A percentile compares a stretch with the other conserved stretches of the same genome.
Conservation (phyloP, 148 eudicot genomes). For the Nepenthes mirabilis region DNA sequence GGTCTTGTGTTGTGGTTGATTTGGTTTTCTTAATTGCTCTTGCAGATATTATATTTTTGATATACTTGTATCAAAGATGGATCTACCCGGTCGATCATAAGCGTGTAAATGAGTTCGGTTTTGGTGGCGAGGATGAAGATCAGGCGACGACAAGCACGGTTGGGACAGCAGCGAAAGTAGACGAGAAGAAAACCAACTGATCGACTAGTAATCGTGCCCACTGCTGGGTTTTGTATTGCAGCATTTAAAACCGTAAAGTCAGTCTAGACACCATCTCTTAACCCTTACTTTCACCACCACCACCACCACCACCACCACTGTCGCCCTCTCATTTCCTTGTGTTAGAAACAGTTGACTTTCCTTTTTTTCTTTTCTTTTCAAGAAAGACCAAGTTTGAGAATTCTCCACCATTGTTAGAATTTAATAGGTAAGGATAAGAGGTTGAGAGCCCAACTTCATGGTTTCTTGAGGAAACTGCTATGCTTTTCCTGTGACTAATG, state of each 20-base stretch:
- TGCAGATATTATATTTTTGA: slow-evolving; percentile 93
- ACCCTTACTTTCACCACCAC: too few relatives aligned
- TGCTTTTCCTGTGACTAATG: too few relatives aligned
- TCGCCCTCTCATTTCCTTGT: too few relatives aligned
- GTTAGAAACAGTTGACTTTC: too few relatives aligned
- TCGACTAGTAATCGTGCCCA: slow-evolving; percentile 2
- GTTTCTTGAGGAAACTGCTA: too few relatives aligned
- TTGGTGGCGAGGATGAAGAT: slow-evolving; percentile 73
- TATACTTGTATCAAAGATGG: slow-evolving; percentile 89
- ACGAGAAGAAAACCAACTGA: slow-evolving; percentile 91
- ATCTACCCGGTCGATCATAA: slow-evolving; percentile 84
- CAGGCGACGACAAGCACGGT: slow-evolving; percentile 15
- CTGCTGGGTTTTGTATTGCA: neutral
- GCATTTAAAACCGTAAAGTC: neutral
- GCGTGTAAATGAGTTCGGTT: slow-evolving; percentile 91
- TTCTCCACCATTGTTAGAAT: too few relatives aligned
- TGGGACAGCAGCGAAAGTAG: slow-evolving; percentile 30
- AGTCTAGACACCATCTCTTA: too few relatives aligned
- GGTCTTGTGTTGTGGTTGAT: neutral
- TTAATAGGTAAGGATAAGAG: too few relatives aligned
- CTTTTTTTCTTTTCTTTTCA: too few relatives aligned
- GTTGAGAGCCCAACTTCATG: too few relatives aligned
- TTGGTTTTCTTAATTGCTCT: slow-evolving; percentile 7
- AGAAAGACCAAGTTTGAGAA: too few relatives aligned
- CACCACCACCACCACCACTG: too few relatives aligned